Conservation (phyloP, 2,329 filamentous ascomycete genomes). For the Lojkania enalia region DNA sequence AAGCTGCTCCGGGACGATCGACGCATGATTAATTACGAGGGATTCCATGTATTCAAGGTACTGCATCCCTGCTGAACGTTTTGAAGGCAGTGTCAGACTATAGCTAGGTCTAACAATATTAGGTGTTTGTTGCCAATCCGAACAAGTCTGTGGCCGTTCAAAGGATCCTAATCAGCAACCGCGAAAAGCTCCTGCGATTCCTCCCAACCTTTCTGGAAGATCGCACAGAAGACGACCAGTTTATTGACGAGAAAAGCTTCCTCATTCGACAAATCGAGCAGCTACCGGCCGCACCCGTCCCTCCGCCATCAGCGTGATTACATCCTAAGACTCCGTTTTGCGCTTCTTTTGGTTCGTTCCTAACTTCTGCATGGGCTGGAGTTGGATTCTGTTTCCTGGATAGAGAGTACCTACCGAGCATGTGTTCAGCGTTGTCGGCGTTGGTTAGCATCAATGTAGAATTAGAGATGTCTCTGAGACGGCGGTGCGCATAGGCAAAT, state of each 20-base stretch:
- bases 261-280: slow-evolving; percentile 86
- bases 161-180: slow-evolving; percentile 94
- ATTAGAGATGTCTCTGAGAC: no score
- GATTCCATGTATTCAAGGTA: slow-evolving; percentile 97
- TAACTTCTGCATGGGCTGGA: slow-evolving; percentile 18
- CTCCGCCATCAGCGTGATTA: slow-evolving; percentile 25
- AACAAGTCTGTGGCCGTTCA: slow-evolving; percentile 97
- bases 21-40: slow-evolving; percentile 99
- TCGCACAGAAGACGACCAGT: slow-evolving; percentile 95
- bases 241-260: slow-evolving; percentile 97
- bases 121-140: slow-evolving; percentile 96
- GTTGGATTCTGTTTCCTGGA: slow-evolving; percentile 6
- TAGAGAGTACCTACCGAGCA: neutral
- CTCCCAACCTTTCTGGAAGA: slow-evolving; percentile 91
- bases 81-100: neutral
- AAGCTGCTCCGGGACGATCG: slow-evolving; percentile 92
- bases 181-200: slow-evolving; percentile 86
- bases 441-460: no score
- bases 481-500: no score
- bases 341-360: neutral
- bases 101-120: slow-evolving; percentile 17
- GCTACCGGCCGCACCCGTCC: slow-evolving; percentile 39
- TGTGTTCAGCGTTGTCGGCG: no score
- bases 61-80: slow-evolving; percentile 1
- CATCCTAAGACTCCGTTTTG: neutral